Percentiles rank a stretch among this genome's conserved stretches.
Conservation (phyloP, 306 rosid species). For the Prinsepia uniflora region DNA sequence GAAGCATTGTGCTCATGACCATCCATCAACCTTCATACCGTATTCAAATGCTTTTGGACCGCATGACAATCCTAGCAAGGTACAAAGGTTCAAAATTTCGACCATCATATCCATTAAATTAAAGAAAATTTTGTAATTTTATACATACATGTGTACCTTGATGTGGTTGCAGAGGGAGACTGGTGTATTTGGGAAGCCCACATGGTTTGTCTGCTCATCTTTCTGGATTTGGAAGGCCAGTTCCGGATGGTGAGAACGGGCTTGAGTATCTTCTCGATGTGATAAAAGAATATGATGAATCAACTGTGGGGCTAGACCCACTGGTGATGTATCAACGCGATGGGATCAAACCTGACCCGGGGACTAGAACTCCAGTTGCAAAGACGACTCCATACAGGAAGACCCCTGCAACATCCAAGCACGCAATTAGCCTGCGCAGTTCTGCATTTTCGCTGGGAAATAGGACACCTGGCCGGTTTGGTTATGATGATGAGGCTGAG, state of each 20-base stretch:
- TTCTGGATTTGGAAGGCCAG: constrained; percentile 72
- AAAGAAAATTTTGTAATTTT: too few species aligned
- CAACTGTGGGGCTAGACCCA: constrained; percentile 76
- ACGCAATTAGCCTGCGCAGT: constrained; percentile 48
- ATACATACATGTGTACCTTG: too few species aligned
- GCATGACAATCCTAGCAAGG: constrained; percentile 82
- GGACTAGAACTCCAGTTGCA: constrained; percentile 46
- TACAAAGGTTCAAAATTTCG: constrained; percentile 9
- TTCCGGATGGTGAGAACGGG: constrained; percentile 73
- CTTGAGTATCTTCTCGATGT: constrained; percentile 83
- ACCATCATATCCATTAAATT: too few species aligned
- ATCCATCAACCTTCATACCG: constrained; percentile 88
- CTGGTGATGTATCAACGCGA: constrained; percentile 56
- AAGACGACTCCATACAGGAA: constrained; percentile 40
- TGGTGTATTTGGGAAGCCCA: constrained; percentile 76
- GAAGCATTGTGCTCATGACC: constrained; percentile 87
- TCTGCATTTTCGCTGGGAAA: constrained; percentile 46
- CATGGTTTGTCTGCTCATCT: constrained; percentile 49
- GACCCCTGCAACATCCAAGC: constrained; percentile 47
- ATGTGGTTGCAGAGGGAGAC: constrained; percentile 56
- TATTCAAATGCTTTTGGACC: constrained; percentile 75
- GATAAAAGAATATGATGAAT: constrained; percentile 75
- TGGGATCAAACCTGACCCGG: constrained; percentile 63
- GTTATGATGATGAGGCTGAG: constrained; percentile 31
- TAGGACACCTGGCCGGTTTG: constrained; percentile 34